Evolutionary conservation across 1,284 basidiomycete species (phyloP).

Genomic region (Leccinum pallidistipes): DNA sequence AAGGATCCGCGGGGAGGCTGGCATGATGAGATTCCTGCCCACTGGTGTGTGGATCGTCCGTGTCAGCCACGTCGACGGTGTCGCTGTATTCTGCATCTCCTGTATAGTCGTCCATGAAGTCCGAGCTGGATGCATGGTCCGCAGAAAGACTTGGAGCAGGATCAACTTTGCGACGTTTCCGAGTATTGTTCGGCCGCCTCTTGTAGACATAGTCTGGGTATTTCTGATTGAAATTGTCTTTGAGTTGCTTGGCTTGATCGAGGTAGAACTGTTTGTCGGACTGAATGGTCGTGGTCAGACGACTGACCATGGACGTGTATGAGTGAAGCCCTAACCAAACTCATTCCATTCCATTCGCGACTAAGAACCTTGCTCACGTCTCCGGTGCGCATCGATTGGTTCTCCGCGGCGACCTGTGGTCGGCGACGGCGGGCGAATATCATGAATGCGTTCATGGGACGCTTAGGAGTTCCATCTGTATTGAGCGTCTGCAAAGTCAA

Average conservation of each 20-base stretch:
- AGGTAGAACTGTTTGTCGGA: constrained; percentile 81
- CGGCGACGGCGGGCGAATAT: constrained; percentile 80
- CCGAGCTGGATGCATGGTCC: constrained; percentile 25
- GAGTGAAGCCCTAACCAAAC: constrained; percentile 46
- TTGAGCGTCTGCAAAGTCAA: constrained; percentile 77
- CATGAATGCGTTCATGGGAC: constrained; percentile 90
- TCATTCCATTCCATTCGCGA: constrained; percentile 79
- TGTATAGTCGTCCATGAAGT: constrained; percentile 27
- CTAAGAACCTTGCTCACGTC: constrained; percentile 82
- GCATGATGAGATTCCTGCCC: constrained; percentile 26
- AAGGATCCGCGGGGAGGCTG: constrained; percentile 25
- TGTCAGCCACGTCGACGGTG: constrained; percentile 28
- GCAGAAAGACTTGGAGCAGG: constrained; percentile 20
- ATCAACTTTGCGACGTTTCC: constrained; percentile 64
- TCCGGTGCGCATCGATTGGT: constrained; percentile 82
- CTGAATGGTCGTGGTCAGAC: constrained; percentile 40
- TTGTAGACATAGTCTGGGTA: constrained; percentile 87
- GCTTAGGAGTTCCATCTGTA: constrained; percentile 79
- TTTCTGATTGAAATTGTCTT: constrained; percentile 80
- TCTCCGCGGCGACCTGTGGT: constrained; percentile 77
- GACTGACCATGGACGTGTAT: constrained; percentile 5
- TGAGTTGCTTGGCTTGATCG: constrained; percentile 78
- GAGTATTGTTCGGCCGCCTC: constrained; percentile 78
- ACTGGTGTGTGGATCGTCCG: constrained; percentile 20
- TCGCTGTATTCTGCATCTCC: constrained; percentile 30